Base-by-base conservation (phyloP, 345 rosid species). In the Schrenkiella parvula region DNA sequence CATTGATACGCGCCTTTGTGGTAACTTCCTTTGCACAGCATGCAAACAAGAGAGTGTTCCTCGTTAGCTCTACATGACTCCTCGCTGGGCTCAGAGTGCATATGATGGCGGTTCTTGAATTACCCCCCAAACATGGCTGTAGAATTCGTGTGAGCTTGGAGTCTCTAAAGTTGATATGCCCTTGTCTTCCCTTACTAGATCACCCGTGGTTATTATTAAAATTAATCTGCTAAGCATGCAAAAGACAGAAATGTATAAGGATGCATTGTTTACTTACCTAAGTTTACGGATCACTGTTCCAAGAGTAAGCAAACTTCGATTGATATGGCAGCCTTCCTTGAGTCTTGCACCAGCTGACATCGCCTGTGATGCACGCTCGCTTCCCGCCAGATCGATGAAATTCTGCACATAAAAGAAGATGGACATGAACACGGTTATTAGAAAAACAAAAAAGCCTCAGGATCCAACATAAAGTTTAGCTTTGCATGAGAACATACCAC, bases 51-150 rank as follows among this genome's bases (percentile, higher is more conserved):
- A 95, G 93, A 18, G 99, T 95, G 76, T 91, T 95, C 84, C 93
- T 84, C 19, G 99, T 88, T 76, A 89, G 96, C 83, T 95, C 99
- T 34, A 89, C 99, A 72, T 91, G 97, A 76, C 95, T 83, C 34
- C 96, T 84, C n/a, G 99, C 96, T 56, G 99, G 99, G 76, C 99
- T 95, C 76, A 95, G 79, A 69, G 97, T 95, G 80, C 99, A 95
- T 22, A 95, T 82, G 51, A 95, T 88, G 64, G 96, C 99, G 64
- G 96, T 95, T 83, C 96, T 88, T 55, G 99, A 90, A 84, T 95
- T 95, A 17, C 99, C 97, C 26, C 99, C 97, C 81, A 95, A 80
- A 55, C 96, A 92, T 61, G 99, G 96, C 80, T 95, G 99, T 75
- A 95, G 78, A 62, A 95, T 79, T 51, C 97, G 82, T n/a, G 99